Evolutionary conservation across 805 yeast species (phyloP).

Genomic region (Myxozyma neotropica): DNA sequence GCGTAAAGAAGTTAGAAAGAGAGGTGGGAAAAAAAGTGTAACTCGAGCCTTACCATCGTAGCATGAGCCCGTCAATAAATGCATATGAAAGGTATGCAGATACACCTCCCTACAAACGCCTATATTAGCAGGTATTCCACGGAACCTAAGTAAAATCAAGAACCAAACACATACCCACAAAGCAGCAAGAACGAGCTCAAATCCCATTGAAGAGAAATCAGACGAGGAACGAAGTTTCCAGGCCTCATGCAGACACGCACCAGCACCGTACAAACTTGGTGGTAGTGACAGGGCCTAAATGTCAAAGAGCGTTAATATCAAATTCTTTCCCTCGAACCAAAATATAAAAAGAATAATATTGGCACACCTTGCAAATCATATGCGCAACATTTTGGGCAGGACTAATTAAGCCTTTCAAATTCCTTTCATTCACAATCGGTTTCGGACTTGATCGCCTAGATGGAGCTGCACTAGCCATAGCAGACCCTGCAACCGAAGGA

Average conservation of each 20-base stretch:
- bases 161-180: constrained; percentile 52
- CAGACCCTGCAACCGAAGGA: neutral
- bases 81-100: constrained; percentile 82
- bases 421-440: constrained; percentile 19
- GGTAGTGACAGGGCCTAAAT: constrained; percentile 64
- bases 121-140: neutral
- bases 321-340: no score
- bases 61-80: constrained; percentile 84
- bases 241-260: constrained; percentile 44
- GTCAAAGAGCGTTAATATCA: neutral
- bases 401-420: constrained; percentile 16
- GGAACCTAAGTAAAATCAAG: neutral
- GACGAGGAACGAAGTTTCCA: constrained; percentile 37
- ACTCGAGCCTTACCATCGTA: constrained; percentile 57
- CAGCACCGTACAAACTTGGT: constrained; percentile 60
- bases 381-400: constrained; percentile 20
- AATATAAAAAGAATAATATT: neutral
- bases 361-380: constrained; percentile 20
- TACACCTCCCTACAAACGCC: constrained; percentile 63
- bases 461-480: neutral
- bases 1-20: neutral
- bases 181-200: constrained; percentile 79
- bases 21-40: neutral
- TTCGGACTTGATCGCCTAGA: constrained; percentile 18
- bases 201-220: constrained; percentile 46